Percentiles rank a stretch among this genome's conserved stretches.
phyloP scores from a whole-genome alignment of 2,329 filamentous ascomycete genomes.

The Ceratocystiopsis minuta region DNA sequence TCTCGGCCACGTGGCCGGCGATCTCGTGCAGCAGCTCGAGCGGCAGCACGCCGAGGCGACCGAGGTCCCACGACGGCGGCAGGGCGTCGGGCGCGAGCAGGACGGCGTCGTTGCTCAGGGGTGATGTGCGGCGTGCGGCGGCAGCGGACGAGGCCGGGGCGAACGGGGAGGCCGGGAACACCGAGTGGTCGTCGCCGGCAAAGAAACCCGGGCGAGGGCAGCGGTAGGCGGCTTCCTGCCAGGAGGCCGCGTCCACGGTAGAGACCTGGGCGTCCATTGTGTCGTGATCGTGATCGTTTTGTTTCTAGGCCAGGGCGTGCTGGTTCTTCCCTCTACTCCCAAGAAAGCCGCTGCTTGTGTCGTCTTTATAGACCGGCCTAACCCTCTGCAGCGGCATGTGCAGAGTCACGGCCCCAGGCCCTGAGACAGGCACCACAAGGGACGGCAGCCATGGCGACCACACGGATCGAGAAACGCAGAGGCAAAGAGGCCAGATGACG shows the following conservation, averaged over 20 bases:
- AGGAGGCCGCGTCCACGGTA: slow-evolving; percentile 1
- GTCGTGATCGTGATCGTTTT: too few relatives aligned
- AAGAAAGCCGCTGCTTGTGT: too few relatives aligned
- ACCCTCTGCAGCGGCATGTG: too few relatives aligned
- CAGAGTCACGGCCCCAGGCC: neutral
- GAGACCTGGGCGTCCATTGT: too few relatives aligned
- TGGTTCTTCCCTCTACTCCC: too few relatives aligned
- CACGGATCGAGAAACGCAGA: neutral
- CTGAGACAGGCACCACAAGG: too few relatives aligned
- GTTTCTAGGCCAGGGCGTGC: too few relatives aligned
- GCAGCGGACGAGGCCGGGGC: too few relatives aligned
- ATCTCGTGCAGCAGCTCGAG: slow-evolving; percentile 8
- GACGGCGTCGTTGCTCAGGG: slow-evolving; percentile 3
- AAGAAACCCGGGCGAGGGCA: slow-evolving; percentile 9
- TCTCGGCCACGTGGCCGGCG: slow-evolving; percentile 4
- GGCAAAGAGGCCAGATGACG: neutral
- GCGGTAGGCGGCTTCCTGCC: slow-evolving; percentile 7
- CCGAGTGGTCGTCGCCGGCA: slow-evolving; percentile 7
- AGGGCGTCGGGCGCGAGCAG: slow-evolving; percentile 1
- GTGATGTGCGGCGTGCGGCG: too few relatives aligned
- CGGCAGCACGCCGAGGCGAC: slow-evolving; percentile 4
- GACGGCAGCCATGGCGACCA: neutral
- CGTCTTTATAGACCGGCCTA: too few relatives aligned
- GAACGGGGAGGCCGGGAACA: too few relatives aligned
- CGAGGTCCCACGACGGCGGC: slow-evolving; percentile 4